phyloP scores from a whole-genome alignment of 345 rosid species.

The Rubroshorea leprosula region DNA sequence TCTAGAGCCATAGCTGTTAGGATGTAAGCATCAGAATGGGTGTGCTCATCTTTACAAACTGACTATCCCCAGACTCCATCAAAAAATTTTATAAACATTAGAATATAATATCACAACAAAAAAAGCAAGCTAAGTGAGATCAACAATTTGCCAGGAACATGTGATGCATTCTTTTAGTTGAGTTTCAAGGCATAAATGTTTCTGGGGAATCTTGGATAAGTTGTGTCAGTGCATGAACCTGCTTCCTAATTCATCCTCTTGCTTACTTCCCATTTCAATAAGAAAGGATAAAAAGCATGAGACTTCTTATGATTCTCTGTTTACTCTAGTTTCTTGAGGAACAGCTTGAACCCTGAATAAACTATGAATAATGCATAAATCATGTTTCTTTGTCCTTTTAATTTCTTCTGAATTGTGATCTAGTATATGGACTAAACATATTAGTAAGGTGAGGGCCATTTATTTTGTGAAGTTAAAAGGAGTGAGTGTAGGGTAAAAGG shows the following conservation, averaged over 20 bases:
- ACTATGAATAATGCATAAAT: conserved; percentile 23
- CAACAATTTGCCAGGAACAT: too few species aligned
- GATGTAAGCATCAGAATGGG: conserved; percentile 28
- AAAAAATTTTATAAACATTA: conserved; percentile 13
- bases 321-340: conserved; percentile 5
- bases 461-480: conserved; percentile 22
- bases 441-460: background rate
- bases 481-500: conserved; percentile 11
- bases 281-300: conserved; percentile 14
- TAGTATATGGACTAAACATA: conserved; percentile 2
- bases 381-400: conserved; percentile 7
- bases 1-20: conserved; percentile 17
- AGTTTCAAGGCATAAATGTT: conserved; percentile 11
- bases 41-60: conserved; percentile 16
- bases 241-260: conserved; percentile 3
- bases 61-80: conserved; percentile 10
- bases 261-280: conserved; percentile 5
- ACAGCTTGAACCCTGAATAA: conserved; percentile 3
- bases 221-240: conserved; percentile 22
- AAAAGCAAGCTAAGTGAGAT: background rate
- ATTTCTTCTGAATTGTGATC: conserved; percentile 1
- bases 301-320: background rate
- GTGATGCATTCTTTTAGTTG: too few species aligned
- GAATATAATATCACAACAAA: background rate
- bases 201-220: conserved; percentile 11